phyloP scores from a whole-genome alignment of 768 basidiomycete species.

The Amanita jacksonii region DNA sequence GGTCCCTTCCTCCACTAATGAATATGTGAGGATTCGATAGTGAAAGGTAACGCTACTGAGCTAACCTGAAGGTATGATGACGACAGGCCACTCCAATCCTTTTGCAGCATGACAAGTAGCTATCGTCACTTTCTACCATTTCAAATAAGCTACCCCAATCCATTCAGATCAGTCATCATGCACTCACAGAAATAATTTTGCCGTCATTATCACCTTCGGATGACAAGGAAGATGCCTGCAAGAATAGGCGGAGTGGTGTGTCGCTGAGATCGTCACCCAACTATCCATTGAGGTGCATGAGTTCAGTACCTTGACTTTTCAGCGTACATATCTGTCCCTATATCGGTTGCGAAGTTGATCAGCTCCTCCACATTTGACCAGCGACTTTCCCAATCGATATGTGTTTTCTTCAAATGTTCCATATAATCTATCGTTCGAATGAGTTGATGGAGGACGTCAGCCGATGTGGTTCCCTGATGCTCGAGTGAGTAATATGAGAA shows the following conservation, averaged over 20 bases:
- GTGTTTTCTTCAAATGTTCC: constrained; percentile 56
- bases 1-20: constrained; percentile 58
- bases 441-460: constrained; percentile 51
- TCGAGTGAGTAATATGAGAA: neutral
- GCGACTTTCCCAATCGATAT: constrained; percentile 64
- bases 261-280: constrained; percentile 19
- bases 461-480: constrained; percentile 46
- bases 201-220: constrained; percentile 65
- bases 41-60: neutral
- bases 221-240: constrained; percentile 76
- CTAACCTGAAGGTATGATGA: constrained; percentile 65
- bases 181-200: constrained; percentile 28
- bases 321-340: constrained; percentile 22
- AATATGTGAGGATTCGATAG: neutral
- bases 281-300: neutral
- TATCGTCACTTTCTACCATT: constrained; percentile 64
- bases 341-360: constrained; percentile 64
- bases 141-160: neutral
- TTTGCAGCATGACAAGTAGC: constrained; percentile 87
- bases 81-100: constrained; percentile 88
- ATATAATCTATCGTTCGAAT: constrained; percentile 54
- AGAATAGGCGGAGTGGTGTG: constrained; percentile 59
- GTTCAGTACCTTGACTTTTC: constrained; percentile 2
- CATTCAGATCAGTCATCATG: neutral
- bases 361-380: constrained; percentile 88